Evolutionary conservation across 2,329 filamentous ascomycete species (phyloP), one percentile per base, ranked within the genome.

Genomic region (Zasmidium cellare): DNA sequence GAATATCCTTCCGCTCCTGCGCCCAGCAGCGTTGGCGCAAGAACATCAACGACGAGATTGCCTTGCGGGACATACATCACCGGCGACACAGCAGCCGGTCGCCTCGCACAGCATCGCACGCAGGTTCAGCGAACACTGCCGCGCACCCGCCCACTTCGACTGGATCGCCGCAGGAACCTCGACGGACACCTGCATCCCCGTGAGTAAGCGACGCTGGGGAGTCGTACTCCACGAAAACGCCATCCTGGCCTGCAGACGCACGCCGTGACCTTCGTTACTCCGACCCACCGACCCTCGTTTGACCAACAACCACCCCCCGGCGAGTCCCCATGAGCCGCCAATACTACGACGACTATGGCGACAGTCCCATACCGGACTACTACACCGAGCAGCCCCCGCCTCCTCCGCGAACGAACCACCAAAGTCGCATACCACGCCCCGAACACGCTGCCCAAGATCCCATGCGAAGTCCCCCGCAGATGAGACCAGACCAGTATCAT

Each of bases 391-490:
- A 60, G 11, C 52, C 56, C 9, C 24, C 54, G 23, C 46, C 59
- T 45, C 57, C 52, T 54, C 55, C 58, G 28, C 41, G 54, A 19
- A 54, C 55, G 18, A 46, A 28, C 24, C 51, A 48, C 46, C 55
- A 51, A 7, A 64, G 55, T 55, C 61, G 61, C 52, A 59, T 61
- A 19, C 61, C 56, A 12, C 59, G 57, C 12, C 51, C 59, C 38
- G 47, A 45, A 22, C 28, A 50, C 47, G 47, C 51, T 23, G n/a
- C 31, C 20, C 59, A 55, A 46, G 51, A 62, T 47, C 61, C 55
- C 48, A 60, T 56, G 59, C 64, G 58, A 44, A 52, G 53, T 11
- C 61, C 53, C 19, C 61, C 60, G 51, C 57, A 55, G 18, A 63
- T 66, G 60, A 63, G 56, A 48, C 60, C 65, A 11, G 53, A 55